Evolutionary conservation across 345 rosid genomes (phyloP), one percentile per base, ranked within the genome.

Genomic region (Eucalyptus sp.): DNA sequence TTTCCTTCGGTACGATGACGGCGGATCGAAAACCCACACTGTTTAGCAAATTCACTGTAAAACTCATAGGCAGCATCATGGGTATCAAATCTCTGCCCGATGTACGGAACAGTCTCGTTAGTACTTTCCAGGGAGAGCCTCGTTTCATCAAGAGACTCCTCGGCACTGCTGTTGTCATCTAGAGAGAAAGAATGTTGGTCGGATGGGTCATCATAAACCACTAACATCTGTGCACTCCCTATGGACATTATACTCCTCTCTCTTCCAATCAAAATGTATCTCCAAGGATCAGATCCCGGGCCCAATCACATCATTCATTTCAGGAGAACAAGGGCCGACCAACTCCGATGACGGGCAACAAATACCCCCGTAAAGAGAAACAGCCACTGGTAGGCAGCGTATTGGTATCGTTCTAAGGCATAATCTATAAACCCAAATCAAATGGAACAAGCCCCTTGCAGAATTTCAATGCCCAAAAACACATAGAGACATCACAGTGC

Each of bases 1-100:
- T 97, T 97, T 31, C 99, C 99, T 93, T 97, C 99, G 12, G 99
- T 96, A 46, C 99, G 96, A 86, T 97, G 99, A 86, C 97, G 96
- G 41, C 99, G 97, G 58, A 96, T 97, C 8, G 99, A 96, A 92
- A 97, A 97, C 84, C 99, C 99, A 80, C 97, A 96, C 29, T 94
- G 94, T 90, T 94, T 96, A 13, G 99, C 98, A 88, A 95, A 97
- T 86, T 94, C 97, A 88, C 96, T 95, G 87, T 97, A 97, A 90
- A 94, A 97, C 87, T 96, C 97, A 87, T 97, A 97, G 88, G 98
- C 99, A 29, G 96, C 94, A 92, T 97, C 99, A 90, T 97, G 99
- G 22, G 96, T 93, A 22, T 94, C 90, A 90, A 97, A 97, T 90
- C 96, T 92, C 89, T 97, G 99, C 76, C 99, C 99, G 16, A 93